Conservation (phyloP, 306 rosid genomes). For the Herpetospermum pedunculosum region DNA sequence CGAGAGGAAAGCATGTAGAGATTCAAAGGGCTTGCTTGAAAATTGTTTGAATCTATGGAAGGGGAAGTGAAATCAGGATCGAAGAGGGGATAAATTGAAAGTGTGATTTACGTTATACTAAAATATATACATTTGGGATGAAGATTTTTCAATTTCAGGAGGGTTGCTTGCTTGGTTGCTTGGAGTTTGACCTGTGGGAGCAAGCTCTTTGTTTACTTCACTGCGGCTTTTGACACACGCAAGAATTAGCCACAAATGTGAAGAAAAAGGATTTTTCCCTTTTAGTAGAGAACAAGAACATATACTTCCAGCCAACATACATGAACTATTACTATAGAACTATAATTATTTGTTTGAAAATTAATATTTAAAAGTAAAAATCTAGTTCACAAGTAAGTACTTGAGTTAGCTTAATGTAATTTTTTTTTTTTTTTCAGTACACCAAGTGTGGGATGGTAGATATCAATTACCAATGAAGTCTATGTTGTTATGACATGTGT, state of each 20-base stretch:
- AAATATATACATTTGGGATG: not conserved
- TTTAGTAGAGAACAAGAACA: not conserved
- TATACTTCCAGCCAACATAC: too few species aligned
- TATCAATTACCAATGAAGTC: too few species aligned
- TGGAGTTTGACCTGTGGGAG: not conserved
- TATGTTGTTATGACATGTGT: too few species aligned
- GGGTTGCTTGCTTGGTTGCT: not conserved
- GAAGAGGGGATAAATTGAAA: not conserved
- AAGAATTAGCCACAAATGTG: not conserved
- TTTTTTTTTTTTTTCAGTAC: too few species aligned
- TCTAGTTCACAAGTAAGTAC: too few species aligned
- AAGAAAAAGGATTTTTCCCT: not conserved
- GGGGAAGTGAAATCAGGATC: conserved; percentile 3
- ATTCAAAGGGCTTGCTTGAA: not conserved
- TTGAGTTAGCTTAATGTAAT: too few species aligned
- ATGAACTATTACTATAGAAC: too few species aligned
- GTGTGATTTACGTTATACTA: conserved; percentile 3
- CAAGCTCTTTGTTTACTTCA: not conserved
- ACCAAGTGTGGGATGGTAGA: too few species aligned
- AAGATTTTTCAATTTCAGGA: not conserved
- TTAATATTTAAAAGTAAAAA: too few species aligned
- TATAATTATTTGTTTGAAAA: too few species aligned
- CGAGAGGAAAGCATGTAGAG: conserved; percentile 4
- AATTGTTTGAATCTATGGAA: not conserved
- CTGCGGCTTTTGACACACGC: not conserved